Percentiles rank a stretch among this genome's conserved stretches.
phyloP scores from a whole-genome alignment of 805 yeast species.

The Blastobotrys chiropterorum region DNA sequence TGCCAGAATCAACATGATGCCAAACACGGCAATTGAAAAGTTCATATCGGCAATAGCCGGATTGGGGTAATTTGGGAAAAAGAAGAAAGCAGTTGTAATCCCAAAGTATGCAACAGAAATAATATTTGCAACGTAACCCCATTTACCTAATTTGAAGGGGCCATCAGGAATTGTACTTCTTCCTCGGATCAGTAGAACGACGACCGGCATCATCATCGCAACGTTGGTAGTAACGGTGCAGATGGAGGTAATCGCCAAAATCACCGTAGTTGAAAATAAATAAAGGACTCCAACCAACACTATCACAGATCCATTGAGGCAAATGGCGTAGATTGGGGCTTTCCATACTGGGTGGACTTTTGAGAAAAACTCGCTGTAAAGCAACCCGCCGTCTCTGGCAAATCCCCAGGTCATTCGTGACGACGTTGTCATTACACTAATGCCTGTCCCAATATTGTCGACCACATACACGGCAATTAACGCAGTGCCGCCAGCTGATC shows the following conservation, averaged over 20 bases:
- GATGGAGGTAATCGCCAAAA: constrained; percentile 78
- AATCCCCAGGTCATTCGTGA: constrained; percentile 77
- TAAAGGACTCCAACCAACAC: constrained; percentile 57
- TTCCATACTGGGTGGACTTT: constrained; percentile 52
- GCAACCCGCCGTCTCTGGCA: constrained; percentile 79
- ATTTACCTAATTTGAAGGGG: constrained; percentile 18
- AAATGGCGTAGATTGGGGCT: constrained; percentile 66
- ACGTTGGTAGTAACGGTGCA: constrained; percentile 70
- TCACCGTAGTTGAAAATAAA: constrained; percentile 62
- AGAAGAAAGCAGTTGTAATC: constrained; percentile 17
- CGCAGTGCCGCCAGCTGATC: constrained; percentile 60
- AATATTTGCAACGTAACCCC: constrained; percentile 16
- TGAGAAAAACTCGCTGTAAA: constrained; percentile 57
- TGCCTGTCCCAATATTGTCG: constrained; percentile 66
- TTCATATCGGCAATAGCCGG: constrained; percentile 40
- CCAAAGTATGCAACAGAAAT: constrained; percentile 14
- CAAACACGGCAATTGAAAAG: constrained; percentile 58
- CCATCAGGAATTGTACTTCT: constrained; percentile 18
- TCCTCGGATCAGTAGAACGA: constrained; percentile 10
- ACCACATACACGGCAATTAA: constrained; percentile 58
- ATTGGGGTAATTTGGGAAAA: constrained; percentile 29
- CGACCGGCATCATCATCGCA: constrained; percentile 70
- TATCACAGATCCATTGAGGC: constrained; percentile 57
- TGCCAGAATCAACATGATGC: constrained; percentile 14
- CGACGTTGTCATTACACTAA: constrained; percentile 73